Evolutionary conservation across 2,329 filamentous ascomycete species (phyloP), one percentile per base, ranked within the genome.

Genomic region (Annulohypoxylon truncatum): DNA sequence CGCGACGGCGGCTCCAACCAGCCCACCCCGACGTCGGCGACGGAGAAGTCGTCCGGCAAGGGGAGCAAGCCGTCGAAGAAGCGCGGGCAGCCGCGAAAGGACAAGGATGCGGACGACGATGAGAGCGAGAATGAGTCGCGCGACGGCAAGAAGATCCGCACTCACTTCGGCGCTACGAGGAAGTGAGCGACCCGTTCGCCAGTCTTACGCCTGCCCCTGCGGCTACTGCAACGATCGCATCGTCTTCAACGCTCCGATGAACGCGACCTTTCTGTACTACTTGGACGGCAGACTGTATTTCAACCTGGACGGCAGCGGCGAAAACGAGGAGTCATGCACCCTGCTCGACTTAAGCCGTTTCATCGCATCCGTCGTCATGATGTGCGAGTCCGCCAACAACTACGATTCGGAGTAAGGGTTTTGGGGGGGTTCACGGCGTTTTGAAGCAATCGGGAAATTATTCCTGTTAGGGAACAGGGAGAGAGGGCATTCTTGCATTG

Each of bases 51-150:
- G 2, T 59, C 60, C 0, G 42, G 57, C 7, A 69, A 69, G 53
- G 40, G 56, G 3, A 24, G 60, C 13, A 84, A 80, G 70, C 65
- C 66, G 10, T 74, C 77, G 42, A 82, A 76, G 71, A 89, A 87
- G 76, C 83, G 85, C 69, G 85, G 84, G 75, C 85, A 84, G 75
- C 22, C 84, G 71, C 86, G 84, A 77, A 85, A 85, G 75, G 86
- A 85, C 73, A 81, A 81, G 28, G 81, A 78, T 4, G 77, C 76
- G 3, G 77, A 75, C 48, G 79, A 66, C 3, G 80, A 86, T 24
- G 88, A 90, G 62, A 89, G 87, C 77, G 88, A 90, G 77, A 85
- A 83, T 20, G 87, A 90, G 60, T 79, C 81, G 13, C 77, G 78
- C 51, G 83, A 85, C 61, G 76, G 79, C 42, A 89, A 84, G 73